Base-by-base conservation (phyloP, 108 stramenopile genomes). In the Cyclotella cryptica region DNA sequence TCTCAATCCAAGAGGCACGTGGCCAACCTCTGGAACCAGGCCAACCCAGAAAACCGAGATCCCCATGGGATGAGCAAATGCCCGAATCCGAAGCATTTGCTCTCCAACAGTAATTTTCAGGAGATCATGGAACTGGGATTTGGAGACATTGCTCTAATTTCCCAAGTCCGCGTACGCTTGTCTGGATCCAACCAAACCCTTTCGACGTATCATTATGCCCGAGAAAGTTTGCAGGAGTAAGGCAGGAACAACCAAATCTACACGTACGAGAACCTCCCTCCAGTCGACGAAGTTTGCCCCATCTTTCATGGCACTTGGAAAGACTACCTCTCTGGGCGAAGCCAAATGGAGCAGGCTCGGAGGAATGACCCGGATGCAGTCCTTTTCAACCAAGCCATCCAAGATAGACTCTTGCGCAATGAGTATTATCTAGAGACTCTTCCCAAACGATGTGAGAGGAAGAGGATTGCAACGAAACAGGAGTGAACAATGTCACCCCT, bases 41-140 rank as follows among this genome's bases (percentile, higher is more conserved):
- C 49, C 8, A 51, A 51, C 8, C 49, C 8, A 19, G 49, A 8
- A 51, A 51, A 3, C 49, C 8, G 49, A 3, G 8, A 51, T 51
- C 8, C 8, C 6, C 49, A 51, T 51, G 49, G 49, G 49, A 51
- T 51, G 49, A 51, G 49, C 8, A 3, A 51, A 51, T 51, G 49
- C 49, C 49, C 49, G 8, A 51, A 51, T 7, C 49, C 8, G 49
- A 51, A 51, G 49, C 49, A 51, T 51, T 51, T 51, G 49, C 49
- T 8, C 1, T 51, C 49, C 17, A 51, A 51, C 49, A 8, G 49
- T 19, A 51, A 51, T 51, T 7, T 51, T 3, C 49, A 51, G 8
- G 49, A 51, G 49, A 51, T 51, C 8, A 3, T 51, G 49, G 8
- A 51, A 7, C 49, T 51, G 3, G 8, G 49, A 51, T 51, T 51